phyloP scores from a whole-genome alignment of 306 rosid species.

The Styphnolobium japonicum region DNA sequence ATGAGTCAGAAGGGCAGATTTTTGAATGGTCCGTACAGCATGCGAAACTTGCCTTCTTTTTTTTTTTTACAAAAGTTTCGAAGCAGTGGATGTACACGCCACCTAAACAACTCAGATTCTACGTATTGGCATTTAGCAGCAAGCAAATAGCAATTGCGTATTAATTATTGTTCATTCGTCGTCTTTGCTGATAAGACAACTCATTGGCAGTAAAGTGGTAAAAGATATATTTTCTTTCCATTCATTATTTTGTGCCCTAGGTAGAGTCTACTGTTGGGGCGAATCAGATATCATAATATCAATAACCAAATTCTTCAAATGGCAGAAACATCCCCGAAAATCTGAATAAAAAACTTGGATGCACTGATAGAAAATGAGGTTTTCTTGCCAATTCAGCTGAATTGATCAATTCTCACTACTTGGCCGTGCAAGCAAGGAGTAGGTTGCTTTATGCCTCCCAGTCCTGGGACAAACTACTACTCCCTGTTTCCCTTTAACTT shows the following conservation, averaged over 20 bases:
- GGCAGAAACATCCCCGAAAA: conserved; percentile 33
- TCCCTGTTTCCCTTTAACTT: conserved; percentile 44
- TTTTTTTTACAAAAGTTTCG: conserved; percentile 17
- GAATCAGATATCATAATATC: neutral
- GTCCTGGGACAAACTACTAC: conserved; percentile 54
- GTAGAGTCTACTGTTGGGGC: neutral
- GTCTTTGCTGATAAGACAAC: neutral
- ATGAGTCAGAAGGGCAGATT: conserved; percentile 9
- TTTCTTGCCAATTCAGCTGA: conserved; percentile 16
- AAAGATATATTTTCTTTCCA: neutral
- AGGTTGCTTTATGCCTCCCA: conserved; percentile 92
- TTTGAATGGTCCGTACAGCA: conserved; percentile 19
- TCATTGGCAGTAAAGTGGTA: neutral
- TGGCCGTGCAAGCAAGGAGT: conserved; percentile 84
- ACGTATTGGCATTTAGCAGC: conserved; percentile 14
- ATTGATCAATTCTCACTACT: conserved; percentile 21
- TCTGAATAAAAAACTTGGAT: conserved; percentile 1
- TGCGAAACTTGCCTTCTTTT: conserved; percentile 20
- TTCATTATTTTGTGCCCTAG: neutral
- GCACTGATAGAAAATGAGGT: conserved; percentile 10
- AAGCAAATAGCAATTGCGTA: neutral
- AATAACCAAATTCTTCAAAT: neutral
- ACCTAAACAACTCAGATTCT: conserved; percentile 21
- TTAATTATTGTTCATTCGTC: conserved; percentile 3
- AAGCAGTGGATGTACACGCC: conserved; percentile 3